Evolutionary conservation across 1,284 basidiomycete species (phyloP).

Genomic region (Ganoderma lingzhi): DNA sequence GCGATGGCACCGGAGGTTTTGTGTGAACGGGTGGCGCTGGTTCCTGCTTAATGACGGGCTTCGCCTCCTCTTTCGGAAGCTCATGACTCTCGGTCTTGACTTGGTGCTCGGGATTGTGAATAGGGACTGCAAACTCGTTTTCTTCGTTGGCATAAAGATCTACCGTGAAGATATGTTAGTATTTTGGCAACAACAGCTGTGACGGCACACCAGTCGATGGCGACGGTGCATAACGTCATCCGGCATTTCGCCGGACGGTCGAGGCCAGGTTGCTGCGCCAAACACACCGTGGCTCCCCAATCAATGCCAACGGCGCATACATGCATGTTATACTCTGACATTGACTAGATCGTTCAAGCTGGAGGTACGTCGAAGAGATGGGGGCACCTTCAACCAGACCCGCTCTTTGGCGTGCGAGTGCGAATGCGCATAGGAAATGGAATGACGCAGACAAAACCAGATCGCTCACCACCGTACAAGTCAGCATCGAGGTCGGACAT

Average conservation of each 20-base stretch:
- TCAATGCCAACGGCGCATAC: too few relatives aligned
- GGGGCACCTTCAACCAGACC: too few relatives aligned
- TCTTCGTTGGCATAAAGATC: slow-evolving; percentile 86
- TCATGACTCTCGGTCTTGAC: slow-evolving; percentile 38
- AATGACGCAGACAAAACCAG: slow-evolving; percentile 1
- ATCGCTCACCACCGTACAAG: slow-evolving; percentile 76
- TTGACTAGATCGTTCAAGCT: not conserved
- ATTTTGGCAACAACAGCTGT: not conserved
- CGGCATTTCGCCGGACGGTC: not conserved
- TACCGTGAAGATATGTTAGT: slow-evolving; percentile 40
- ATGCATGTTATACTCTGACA: too few relatives aligned
- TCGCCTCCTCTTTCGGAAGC: slow-evolving; percentile 37
- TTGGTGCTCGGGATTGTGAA: slow-evolving; percentile 42
- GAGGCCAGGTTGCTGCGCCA: too few relatives aligned
- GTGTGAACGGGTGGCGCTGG: slow-evolving; percentile 29
- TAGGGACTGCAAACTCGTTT: slow-evolving; percentile 58
- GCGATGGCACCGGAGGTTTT: slow-evolving; percentile 9
- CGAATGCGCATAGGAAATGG: not conserved
- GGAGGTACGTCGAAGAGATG: too few relatives aligned
- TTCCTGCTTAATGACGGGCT: slow-evolving; percentile 31
- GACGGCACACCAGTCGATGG: too few relatives aligned
- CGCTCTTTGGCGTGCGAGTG: too few relatives aligned
- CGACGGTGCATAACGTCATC: not conserved
- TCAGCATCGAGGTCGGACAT: slow-evolving; percentile 87
- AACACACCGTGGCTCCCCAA: too few relatives aligned